These are phyloP conservation scores for Colletotrichum tofieldiae DNA, from an alignment of 2,329 filamentous ascomycete species.

Conservation along the genomic window DNA sequence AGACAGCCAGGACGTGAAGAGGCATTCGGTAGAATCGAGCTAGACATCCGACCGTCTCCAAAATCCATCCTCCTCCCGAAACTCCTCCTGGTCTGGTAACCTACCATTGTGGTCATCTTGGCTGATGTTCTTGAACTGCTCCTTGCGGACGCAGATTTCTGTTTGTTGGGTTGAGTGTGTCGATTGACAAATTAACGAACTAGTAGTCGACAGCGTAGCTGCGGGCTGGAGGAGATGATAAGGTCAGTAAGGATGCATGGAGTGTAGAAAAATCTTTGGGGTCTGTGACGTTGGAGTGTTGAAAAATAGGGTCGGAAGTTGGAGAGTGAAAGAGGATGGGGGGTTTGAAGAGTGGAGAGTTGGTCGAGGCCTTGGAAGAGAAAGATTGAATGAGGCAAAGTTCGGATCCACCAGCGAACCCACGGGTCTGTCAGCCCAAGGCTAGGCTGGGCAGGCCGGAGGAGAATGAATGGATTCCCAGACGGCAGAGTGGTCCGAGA, in stretches of 20 bases:
- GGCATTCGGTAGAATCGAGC: neutral
- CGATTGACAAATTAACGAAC: neutral
- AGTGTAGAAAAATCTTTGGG: neutral
- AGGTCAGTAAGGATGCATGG: slow-evolving; percentile 26
- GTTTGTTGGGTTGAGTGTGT: slow-evolving; percentile 7
- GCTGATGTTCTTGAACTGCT: slow-evolving; percentile 42
- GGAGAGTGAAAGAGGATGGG: slow-evolving; percentile 43
- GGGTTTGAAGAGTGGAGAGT: slow-evolving; percentile 40
- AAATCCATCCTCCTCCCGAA: neutral
- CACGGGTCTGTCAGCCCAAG: slow-evolving; percentile 23
- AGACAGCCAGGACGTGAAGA: no score
- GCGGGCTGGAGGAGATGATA: neutral
- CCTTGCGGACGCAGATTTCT: slow-evolving; percentile 34
- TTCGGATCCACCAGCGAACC: slow-evolving; percentile 27
- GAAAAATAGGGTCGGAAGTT: slow-evolving; percentile 40
- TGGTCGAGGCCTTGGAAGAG: slow-evolving; percentile 25
- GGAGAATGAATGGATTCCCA: slow-evolving; percentile 17
- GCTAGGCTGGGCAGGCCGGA: slow-evolving; percentile 28
- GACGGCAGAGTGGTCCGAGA: neutral
- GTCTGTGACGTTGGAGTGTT: slow-evolving; percentile 21
- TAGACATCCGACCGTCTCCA: neutral
- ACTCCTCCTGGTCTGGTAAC: slow-evolving; percentile 42
- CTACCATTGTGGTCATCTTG: slow-evolving; percentile 69
- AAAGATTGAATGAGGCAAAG: slow-evolving; percentile 35
- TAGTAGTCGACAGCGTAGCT: neutral